Evolutionary conservation across 2,329 filamentous ascomycete genomes (phyloP).

Genomic region (Bipolaris gigantea): DNA sequence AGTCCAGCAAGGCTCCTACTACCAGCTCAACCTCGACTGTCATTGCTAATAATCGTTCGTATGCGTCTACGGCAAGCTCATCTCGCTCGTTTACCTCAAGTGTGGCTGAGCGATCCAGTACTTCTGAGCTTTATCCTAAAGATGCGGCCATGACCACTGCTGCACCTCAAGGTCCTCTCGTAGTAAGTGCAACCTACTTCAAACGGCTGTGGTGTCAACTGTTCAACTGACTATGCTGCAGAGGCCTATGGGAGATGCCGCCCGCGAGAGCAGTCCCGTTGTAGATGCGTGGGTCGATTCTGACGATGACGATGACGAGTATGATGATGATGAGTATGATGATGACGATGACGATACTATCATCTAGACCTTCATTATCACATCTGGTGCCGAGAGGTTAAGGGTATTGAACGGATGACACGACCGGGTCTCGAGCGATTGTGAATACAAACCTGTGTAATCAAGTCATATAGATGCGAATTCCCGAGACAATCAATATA

Average conservation of each 20-base stretch:
- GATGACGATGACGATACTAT: constrained; percentile 38
- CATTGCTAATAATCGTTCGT: constrained; percentile 19
- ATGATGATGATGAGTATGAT: constrained; percentile 44
- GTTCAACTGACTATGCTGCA: constrained; percentile 7
- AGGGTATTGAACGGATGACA: background rate
- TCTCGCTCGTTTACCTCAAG: constrained; percentile 27
- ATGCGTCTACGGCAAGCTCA: constrained; percentile 19
- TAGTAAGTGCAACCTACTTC: constrained; percentile 20
- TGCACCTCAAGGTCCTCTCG: constrained; percentile 10
- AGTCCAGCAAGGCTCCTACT: constrained; percentile 12
- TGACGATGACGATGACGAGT: constrained; percentile 47
- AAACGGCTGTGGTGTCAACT: no score
- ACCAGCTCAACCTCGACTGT: constrained; percentile 23
- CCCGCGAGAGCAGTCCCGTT: background rate
- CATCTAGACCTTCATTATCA: constrained; percentile 10
- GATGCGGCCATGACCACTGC: constrained; percentile 38
- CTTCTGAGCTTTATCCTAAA: constrained; percentile 10
- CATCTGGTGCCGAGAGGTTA: background rate
- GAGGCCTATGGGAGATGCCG: constrained; percentile 15
- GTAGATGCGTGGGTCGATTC: constrained; percentile 15
- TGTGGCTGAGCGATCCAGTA: constrained; percentile 29
- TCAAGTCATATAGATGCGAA: no score
- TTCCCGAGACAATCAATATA: no score
- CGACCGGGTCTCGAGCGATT: no score
- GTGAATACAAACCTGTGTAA: no score